Evolutionary conservation across 2,329 filamentous ascomycete species (phyloP), one percentile per base, ranked within the genome.

Genomic region (Hypoxylon sp.): DNA sequence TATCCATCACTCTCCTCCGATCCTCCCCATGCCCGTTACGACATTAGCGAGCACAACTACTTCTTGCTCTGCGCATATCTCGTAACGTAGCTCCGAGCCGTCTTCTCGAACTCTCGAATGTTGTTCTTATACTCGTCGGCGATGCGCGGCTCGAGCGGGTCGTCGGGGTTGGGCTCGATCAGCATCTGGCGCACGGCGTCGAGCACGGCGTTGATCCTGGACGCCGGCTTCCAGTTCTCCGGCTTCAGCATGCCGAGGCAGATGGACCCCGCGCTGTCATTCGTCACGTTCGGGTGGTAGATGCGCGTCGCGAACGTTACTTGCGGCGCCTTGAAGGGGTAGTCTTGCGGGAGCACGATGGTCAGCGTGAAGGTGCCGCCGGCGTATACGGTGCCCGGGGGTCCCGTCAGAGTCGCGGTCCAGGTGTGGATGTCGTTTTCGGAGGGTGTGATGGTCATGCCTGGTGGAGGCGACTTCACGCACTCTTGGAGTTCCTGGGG

Each of bases 251-350:
- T 88, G 67, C 89, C 90, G 48, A 98, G 86, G 82, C 94, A 98
- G 88, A 98, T 93, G 81, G 87, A 91, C 69, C 94, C 94, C 73
- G 89, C 88, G 77, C 88, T 87, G 80, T 97, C 94, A 86, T 97
- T 96, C 77, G 91, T 93, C 66, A 98, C 88, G 82, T 98, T 98
- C 48, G 94, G 94, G 83, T 98, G 94, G 87, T 97, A 98, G 85
- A 97, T 92, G 82, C 94, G 95, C 56, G 94, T 97, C 72, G 85
- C 83, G 86, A 97, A 97, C 77, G 87, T 89, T 74, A 97, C 86
- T 67, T 87, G 84, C 15, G 94, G 94, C 21, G 93, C 89, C 82
- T 96, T 96, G 89, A 97, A 97, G 37, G 94, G 94, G 84, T 97
- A 97, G 76, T 93, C 91, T 74, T 84, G 82, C 13, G 94, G 93